Conservation (phyloP, 352 stramenopile species). For the Sclerospora graminicola region DNA sequence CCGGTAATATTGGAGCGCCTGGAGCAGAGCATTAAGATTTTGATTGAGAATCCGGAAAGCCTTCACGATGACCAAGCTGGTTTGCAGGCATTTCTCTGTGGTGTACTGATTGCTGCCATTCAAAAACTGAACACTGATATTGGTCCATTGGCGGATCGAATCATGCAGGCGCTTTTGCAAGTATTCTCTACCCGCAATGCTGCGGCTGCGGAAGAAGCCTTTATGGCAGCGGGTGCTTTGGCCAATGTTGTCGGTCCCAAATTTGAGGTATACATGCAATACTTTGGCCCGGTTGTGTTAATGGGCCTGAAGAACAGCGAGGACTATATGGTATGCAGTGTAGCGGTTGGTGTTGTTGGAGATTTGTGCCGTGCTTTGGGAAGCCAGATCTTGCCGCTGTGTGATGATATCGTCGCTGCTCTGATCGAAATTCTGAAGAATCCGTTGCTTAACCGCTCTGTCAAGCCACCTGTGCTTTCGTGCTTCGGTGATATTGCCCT, state of each 20-base stretch:
- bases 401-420: conserved; percentile 90
- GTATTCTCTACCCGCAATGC: conserved; percentile 92
- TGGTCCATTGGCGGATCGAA: conserved; percentile 80
- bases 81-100: conserved; percentile 82
- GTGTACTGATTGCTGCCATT: conserved; percentile 88
- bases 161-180: conserved; percentile 93
- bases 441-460: conserved; percentile 84
- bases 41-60: conserved; percentile 65
- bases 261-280: conserved; percentile 94
- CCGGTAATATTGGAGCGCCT: conserved; percentile 71
- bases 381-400: conserved; percentile 86
- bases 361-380: conserved; percentile 93
- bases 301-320: conserved; percentile 91
- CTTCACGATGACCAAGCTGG: conserved; percentile 66
- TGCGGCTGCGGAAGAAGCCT: conserved; percentile 92
- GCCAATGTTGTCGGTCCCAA: conserved; percentile 89
- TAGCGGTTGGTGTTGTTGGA: conserved; percentile 91
- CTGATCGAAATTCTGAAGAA: conserved; percentile 95
- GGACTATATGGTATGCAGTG: conserved; percentile 94
- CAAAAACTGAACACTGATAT: conserved; percentile 89
- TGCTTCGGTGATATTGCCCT: conserved; percentile 97
- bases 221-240: conserved; percentile 90
- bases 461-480: conserved; percentile 94
- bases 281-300: conserved; percentile 88
- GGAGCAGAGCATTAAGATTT: conserved; percentile 50